Conservation (phyloP, 805 yeast species). For the Saccharomycopsis olivae region DNA sequence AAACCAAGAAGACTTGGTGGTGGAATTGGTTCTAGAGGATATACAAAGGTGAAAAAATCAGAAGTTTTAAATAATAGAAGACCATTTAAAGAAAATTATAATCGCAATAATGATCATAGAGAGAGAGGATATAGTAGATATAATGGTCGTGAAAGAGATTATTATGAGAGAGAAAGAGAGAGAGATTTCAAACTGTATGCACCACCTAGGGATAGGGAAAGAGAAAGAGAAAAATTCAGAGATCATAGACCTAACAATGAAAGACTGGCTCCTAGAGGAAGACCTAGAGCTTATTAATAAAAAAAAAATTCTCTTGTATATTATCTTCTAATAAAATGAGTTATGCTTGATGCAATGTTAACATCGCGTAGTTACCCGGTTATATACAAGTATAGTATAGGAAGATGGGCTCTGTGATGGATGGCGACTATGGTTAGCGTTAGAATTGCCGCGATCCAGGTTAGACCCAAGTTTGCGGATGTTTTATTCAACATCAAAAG, state of each 20-base stretch:
- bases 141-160: neutral
- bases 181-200: neutral
- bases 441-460: slow-evolving; percentile 32
- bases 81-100: neutral
- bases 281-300: slow-evolving; percentile 10
- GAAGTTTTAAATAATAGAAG: neutral
- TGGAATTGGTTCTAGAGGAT: slow-evolving; percentile 50
- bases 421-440: no score
- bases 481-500: slow-evolving; percentile 41
- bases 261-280: slow-evolving; percentile 3
- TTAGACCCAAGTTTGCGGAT: slow-evolving; percentile 55
- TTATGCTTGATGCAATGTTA: no score
- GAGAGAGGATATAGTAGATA: neutral
- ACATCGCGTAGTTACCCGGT: no score
- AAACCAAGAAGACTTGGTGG: slow-evolving; percentile 76
- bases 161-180: slow-evolving; percentile 2
- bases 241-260: slow-evolving; percentile 7
- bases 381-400: no score
- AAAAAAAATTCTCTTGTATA: neutral
- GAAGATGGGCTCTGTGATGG: no score
- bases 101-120: neutral
- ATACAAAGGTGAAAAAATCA: neutral
- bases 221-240: slow-evolving; percentile 4
- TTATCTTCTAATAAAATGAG: no score
- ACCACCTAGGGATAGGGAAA: slow-evolving; percentile 4